A percentile compares a stretch with the other conserved stretches of the same genome.
These are phyloP conservation scores for Guadua angustifolia DNA, from an alignment of 176 grass and related monocot species.

Conservation along the genomic window DNA sequence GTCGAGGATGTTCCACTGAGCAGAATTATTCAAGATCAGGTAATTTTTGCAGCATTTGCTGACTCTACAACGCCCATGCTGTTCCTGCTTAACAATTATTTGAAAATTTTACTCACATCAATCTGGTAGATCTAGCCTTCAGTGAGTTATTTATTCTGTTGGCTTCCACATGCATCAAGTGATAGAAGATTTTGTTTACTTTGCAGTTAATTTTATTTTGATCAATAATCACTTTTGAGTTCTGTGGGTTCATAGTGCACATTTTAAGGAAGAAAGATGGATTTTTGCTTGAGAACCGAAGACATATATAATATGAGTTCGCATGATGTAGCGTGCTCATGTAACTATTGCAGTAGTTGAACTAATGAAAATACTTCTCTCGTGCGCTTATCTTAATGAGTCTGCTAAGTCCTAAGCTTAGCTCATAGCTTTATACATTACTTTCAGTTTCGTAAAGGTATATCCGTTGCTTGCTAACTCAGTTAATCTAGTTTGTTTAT, in stretches of 20 bases:
- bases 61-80: background rate
- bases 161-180: background rate
- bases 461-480: background rate
- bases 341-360: slow-evolving; percentile 12
- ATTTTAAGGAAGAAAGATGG: background rate
- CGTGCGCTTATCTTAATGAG: slow-evolving; percentile 9
- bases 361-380: slow-evolving; percentile 10
- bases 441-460: background rate
- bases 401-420: background rate
- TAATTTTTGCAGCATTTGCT: slow-evolving; percentile 47
- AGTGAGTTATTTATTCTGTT: slow-evolving; percentile 3
- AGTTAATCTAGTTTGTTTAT: slow-evolving; percentile 17
- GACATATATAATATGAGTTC: slow-evolving; percentile 9
- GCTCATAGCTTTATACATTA: background rate
- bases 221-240: background rate
- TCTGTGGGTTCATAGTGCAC: background rate
- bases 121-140: slow-evolving; percentile 31
- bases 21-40: slow-evolving; percentile 85
- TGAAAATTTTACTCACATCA: background rate
- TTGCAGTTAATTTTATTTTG: slow-evolving; percentile 1
- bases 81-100: slow-evolving; percentile 25
- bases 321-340: slow-evolving; percentile 11
- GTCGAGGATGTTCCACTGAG: slow-evolving; percentile 77
- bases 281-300: slow-evolving; percentile 17
- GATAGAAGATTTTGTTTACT: background rate